Evolutionary conservation across 345 rosid genomes (phyloP), one percentile per base, ranked within the genome.

Genomic region (Salix purpurea): DNA sequence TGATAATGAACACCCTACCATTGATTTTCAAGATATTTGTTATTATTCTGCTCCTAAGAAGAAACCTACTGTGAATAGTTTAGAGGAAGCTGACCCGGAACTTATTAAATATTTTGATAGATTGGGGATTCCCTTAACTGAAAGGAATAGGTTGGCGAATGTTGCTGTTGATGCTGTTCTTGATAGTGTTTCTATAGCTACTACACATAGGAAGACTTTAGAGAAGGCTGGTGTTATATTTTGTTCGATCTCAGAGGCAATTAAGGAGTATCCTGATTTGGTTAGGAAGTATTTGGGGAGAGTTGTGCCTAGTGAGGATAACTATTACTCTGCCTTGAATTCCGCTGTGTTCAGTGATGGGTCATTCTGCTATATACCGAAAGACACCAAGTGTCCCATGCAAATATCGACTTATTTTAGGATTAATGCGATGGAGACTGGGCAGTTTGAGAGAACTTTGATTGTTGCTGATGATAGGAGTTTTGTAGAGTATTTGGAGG

Each of bases 371-470:
- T 93, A 93, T 65, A 86, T 90, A 62, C 98, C 99, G 0, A 93
- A 91, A 80, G 89, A 90, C 79, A 93, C 96, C 0, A 90, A 77
- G 74, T 95, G 99, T 8, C 98, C 96, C 0, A 93, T 93, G 99
- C 98, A 87, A 54, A 93, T 96, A 19, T 93, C 98, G 1, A 96
- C 99, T 2, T 96, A 93, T 64, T 96, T 96, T 48, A 81, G 98
- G 78, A 96, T 96, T 40, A 96, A 93, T 24, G 96, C 94, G 0
- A 71, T 88, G 92, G 99, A 91, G 78, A 96, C 98, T 4, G 99
- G 99, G 48, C 99, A 96, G 82, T 96, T 93, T 6, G 99, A 95
- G 89, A 91, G 99, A 91, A 93, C 99, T 18, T 79, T 96, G 88
- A 93, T 96, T 37, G 97, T 96, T 80, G 99, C 98, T 0, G 98